Evolutionary conservation across 2,329 filamentous ascomycete species (phyloP).

Genomic region (Rhynchosporium graminicola): DNA sequence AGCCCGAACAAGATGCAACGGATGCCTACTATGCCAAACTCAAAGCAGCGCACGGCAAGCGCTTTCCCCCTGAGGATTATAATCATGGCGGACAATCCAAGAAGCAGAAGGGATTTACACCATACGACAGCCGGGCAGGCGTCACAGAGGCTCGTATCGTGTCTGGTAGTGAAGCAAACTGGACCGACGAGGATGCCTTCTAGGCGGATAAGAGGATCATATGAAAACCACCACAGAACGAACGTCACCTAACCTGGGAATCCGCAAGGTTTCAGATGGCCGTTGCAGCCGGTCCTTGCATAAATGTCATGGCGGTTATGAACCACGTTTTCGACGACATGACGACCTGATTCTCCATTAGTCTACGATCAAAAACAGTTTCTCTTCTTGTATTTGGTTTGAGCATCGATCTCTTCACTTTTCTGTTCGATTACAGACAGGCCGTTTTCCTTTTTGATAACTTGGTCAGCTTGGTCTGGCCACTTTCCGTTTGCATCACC

Average conservation of each 20-base stretch:
- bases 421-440: conserved; percentile 16
- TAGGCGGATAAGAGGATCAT: conserved; percentile 36
- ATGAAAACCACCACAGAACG: background rate
- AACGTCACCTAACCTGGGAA: background rate
- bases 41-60: conserved; percentile 67
- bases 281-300: conserved; percentile 15
- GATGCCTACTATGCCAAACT: conserved; percentile 89
- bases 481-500: conserved; percentile 14
- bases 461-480: conserved; percentile 14
- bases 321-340: conserved; percentile 28
- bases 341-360: conserved; percentile 1
- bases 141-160: conserved; percentile 60
- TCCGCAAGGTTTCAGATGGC: background rate
- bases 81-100: conserved; percentile 50
- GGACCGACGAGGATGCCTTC: conserved; percentile 66
- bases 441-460: conserved; percentile 9
- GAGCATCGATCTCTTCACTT: conserved; percentile 4
- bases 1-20: conserved; percentile 72
- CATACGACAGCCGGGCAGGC: conserved; percentile 48
- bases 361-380: background rate
- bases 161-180: conserved; percentile 61
- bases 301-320: conserved; percentile 22
- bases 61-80: conserved; percentile 53
- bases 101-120: conserved; percentile 55
- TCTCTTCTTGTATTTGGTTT: conserved; percentile 18